Evolutionary conservation across 345 rosid species (phyloP).

Genomic region (Lumnitzera racemosa): DNA sequence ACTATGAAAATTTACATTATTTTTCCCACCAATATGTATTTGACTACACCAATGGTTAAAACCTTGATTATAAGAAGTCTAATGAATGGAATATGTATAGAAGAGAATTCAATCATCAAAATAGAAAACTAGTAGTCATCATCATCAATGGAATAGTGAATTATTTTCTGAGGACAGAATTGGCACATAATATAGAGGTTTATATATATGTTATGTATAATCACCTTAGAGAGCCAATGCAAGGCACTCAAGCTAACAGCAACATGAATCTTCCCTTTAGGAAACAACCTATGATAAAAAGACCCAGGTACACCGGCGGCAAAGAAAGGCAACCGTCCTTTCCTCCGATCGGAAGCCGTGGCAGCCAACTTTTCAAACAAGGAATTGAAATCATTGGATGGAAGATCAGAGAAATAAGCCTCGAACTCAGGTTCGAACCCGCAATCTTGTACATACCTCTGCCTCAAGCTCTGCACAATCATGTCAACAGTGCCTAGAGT

Average conservation of each 20-base stretch:
- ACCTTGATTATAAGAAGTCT: too few relatives aligned
- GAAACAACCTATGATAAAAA: conserved; percentile 45
- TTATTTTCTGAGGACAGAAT: too few relatives aligned
- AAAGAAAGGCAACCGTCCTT: conserved; percentile 17
- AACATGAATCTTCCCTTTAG: conserved; percentile 41
- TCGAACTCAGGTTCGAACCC: conserved; percentile 49
- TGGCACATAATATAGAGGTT: not conserved
- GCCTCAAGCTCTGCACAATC: conserved; percentile 33
- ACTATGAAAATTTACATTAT: too few relatives aligned
- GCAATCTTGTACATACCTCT: conserved; percentile 18
- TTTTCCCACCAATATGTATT: too few relatives aligned
- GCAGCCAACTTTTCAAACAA: conserved; percentile 25
- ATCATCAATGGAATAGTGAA: too few relatives aligned
- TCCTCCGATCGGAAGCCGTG: conserved; percentile 1
- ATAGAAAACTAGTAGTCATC: too few relatives aligned
- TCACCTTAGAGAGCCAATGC: conserved; percentile 64
- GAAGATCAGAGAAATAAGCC: conserved; percentile 50
- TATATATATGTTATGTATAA: not conserved
- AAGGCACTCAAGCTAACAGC: conserved; percentile 56
- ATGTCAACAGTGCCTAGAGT: conserved; percentile 34
- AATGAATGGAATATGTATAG: too few relatives aligned
- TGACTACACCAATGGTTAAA: too few relatives aligned
- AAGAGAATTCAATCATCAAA: too few relatives aligned
- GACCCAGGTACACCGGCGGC: conserved; percentile 54
- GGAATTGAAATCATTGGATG: conserved; percentile 51